Evolutionary conservation across 2,329 filamentous ascomycete genomes (phyloP).

Genomic region (Exophiala sideris): DNA sequence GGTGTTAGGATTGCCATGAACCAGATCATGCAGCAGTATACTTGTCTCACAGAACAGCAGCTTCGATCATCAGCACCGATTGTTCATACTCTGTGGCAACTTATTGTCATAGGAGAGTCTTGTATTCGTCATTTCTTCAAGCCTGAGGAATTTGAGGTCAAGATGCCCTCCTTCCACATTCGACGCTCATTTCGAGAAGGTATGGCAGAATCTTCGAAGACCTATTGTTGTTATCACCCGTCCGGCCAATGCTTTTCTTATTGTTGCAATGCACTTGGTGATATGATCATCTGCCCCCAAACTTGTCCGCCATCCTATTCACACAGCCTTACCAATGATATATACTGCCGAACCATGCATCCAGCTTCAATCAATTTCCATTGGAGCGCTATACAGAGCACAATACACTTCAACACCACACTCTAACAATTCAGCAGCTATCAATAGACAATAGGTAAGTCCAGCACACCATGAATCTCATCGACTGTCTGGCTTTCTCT

Average conservation of each 20-base stretch:
- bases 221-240: too few relatives aligned
- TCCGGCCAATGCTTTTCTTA: too few relatives aligned
- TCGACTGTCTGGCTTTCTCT: neutral
- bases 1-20: too few relatives aligned
- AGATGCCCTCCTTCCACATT: too few relatives aligned
- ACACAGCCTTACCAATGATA: neutral
- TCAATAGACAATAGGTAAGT: constrained; percentile 6
- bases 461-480: neutral
- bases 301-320: neutral
- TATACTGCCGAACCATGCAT: neutral
- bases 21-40: too few relatives aligned
- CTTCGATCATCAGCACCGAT: neutral
- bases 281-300: neutral
- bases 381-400: neutral
- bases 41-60: too few relatives aligned
- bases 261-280: too few relatives aligned
- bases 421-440: neutral
- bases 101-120: too few relatives aligned
- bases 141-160: too few relatives aligned
- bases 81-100: too few relatives aligned
- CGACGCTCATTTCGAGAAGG: neutral
- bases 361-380: neutral
- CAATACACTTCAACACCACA: neutral
- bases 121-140: too few relatives aligned
- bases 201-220: neutral